Conservation (phyloP, 2,329 filamentous ascomycete genomes). For the Pseudocercospora crystallina region DNA sequence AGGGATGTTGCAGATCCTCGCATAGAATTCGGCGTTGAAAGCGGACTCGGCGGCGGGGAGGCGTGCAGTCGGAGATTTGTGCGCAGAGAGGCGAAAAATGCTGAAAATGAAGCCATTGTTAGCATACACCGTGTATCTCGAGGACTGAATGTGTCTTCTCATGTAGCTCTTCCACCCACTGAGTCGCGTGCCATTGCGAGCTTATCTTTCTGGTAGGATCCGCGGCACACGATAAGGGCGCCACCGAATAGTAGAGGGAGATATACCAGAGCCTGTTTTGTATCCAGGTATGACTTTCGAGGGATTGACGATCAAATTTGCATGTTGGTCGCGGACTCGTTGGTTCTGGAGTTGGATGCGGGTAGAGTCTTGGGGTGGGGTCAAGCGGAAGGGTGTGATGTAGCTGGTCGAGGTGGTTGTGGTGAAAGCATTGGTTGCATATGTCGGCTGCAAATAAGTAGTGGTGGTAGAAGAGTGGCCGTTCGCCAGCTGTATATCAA, state of each 20-base stretch:
- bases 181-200: conserved; percentile 7
- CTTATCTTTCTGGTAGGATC: conserved; percentile 1
- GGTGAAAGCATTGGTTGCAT: neutral
- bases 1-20: conserved; percentile 47
- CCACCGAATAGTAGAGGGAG: conserved; percentile 1
- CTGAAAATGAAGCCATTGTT: conserved; percentile 45
- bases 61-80: conserved; percentile 71
- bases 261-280: conserved; percentile 38
- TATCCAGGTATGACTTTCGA: conserved; percentile 33
- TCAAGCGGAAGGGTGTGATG: conserved; percentile 20
- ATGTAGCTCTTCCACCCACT: neutral
- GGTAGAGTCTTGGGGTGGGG: conserved; percentile 29
- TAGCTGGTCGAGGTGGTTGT: conserved; percentile 14
- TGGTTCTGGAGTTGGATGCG: conserved; percentile 33
- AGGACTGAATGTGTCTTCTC: neutral
- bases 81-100: conserved; percentile 79
- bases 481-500: conserved; percentile 27
- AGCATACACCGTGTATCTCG: neutral
- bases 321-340: conserved; percentile 28
- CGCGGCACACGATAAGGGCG: neutral
- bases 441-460: neutral
- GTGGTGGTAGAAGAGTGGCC: conserved; percentile 15
- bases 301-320: conserved; percentile 24
- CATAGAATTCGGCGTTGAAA: conserved; percentile 63
- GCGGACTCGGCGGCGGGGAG: conserved; percentile 60